A percentile compares a stretch with the other conserved stretches of the same genome.
Evolutionary conservation across 2,329 filamentous ascomycete species (phyloP).

Genomic region (Alternaria triticina): DNA sequence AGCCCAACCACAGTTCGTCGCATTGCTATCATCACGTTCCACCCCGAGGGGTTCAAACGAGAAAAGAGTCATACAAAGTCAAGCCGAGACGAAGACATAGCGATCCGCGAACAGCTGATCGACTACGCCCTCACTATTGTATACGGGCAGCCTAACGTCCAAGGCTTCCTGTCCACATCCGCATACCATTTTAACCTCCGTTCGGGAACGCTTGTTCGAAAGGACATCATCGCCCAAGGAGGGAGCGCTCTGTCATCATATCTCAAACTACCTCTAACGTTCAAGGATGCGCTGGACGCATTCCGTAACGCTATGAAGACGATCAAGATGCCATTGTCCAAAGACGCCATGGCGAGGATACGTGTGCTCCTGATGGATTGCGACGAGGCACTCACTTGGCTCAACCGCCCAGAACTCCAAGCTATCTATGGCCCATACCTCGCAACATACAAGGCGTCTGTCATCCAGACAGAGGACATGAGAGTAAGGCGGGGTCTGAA

Average conservation of each 20-base stretch:
- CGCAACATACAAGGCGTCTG: background rate
- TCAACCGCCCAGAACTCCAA: background rate
- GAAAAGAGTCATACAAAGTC: background rate
- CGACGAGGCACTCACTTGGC: background rate
- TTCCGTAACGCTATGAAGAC: background rate
- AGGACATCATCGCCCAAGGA: background rate
- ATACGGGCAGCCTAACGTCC: background rate
- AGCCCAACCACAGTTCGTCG: background rate
- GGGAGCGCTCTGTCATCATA: background rate
- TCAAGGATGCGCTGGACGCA: background rate
- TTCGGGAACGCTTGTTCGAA: background rate
- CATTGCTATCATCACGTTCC: background rate
- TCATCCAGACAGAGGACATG: background rate
- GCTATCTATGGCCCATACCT: background rate
- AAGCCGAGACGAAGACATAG: background rate
- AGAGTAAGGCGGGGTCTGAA: background rate
- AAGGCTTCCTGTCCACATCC: background rate
- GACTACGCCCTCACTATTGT: background rate
- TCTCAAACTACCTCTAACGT: background rate
- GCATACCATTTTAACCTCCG: background rate
- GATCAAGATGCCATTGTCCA: background rate
- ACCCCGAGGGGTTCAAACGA: background rate
- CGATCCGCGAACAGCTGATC: background rate
- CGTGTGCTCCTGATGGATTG: background rate
- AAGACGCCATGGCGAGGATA: background rate